Evolutionary conservation across 352 stramenopile species (phyloP), one percentile per base, ranked within the genome.

Genomic region (Phytophthora nicotianae): DNA sequence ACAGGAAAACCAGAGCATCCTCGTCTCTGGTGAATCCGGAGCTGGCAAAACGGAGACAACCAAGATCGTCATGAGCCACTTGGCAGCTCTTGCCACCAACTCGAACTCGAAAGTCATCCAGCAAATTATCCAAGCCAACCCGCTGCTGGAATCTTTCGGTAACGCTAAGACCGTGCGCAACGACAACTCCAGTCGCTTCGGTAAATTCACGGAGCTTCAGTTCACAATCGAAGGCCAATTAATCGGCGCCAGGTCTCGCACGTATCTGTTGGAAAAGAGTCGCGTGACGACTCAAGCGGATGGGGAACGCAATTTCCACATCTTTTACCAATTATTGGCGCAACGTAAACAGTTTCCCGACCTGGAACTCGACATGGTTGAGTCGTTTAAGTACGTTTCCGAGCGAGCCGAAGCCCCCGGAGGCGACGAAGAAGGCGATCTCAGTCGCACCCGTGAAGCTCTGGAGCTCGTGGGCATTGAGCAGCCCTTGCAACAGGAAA

Each of bases 31-130:
- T 29, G 96, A 99, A 68, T 97, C 86, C 11, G 96, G 96, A 42
- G 95, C 96, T 26, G 96, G 96, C 49, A 99, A 99, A 72, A 99
- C 96, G 0, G 95, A 98, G 75, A 98, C 96, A 10, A 98, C 96
- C 16, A 99, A 98, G 75, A 97, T 98, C 62, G 88, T 98, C 49
- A 97, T 98, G 87, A 93, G 86, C 47, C 95, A 98, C 65, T 74
- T 99, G 38, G 91, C 92, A 0, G 86, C 86, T 55, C 45, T 97
- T 41, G 83, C 84, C 20, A 75, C 81, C n/a, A 92, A 93, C 43
- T 77, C 74, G 24, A 89, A 90, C 53, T 91, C 83, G 9, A 90
- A 95, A 57, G 85, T 98, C 46, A 97, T 98, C 63, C 85, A 98
- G 68, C 90, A 97, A 72, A 97, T 99, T 54, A 92, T 99, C 38